Base-by-base conservation (phyloP, 176 grass and related monocot genomes). In the Elaeis guineensis region DNA sequence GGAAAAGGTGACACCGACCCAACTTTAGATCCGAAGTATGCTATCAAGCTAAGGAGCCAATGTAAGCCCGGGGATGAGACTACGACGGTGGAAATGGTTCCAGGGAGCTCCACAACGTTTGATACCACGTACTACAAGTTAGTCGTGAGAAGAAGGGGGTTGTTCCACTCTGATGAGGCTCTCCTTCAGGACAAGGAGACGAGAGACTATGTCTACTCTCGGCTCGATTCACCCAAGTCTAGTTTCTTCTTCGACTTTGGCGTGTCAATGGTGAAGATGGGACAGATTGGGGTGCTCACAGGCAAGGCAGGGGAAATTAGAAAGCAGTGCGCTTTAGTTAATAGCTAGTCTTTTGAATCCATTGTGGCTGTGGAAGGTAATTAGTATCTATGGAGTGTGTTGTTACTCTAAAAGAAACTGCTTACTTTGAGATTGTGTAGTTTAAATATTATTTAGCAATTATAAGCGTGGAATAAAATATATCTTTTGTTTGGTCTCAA, bases 151-250 rank as follows among this genome's bases (percentile, higher is more conserved):
- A 52, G 62, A 4, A 69, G 70, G 62, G 86, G 79, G 0, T 67
- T 95, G 5, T 85, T 95, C 76, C 80, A 78, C 59, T 94, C 89
- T 8, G 84, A 94, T 35, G 78, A 79, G 74, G 81, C 78, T 15
- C 78, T 95, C 21, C 76, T 95, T 29, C 17, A 66, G 58, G 83
- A 87, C 57, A 53, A 67, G n/a, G 57, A 58, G 19, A 95, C 89
- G 1, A 64, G 21, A 50, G 5, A 17, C 1, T 80, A 89, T 51
- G 78, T 89, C 18, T 65, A 64, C 3, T n/a, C 63, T 25, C 11
- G 52, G 5, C 78, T 79, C 62, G 16, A 62, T 30, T 19, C 6
- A 5, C 64, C 72, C 4, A 18, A 77, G 73, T 26, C 44, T 16
- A 52, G 44, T 17, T 95, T 95, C 75, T 78, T 89, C 25, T 9